phyloP scores from a whole-genome alignment of 768 basidiomycete genomes.

The Pisolithus microcarpus region DNA sequence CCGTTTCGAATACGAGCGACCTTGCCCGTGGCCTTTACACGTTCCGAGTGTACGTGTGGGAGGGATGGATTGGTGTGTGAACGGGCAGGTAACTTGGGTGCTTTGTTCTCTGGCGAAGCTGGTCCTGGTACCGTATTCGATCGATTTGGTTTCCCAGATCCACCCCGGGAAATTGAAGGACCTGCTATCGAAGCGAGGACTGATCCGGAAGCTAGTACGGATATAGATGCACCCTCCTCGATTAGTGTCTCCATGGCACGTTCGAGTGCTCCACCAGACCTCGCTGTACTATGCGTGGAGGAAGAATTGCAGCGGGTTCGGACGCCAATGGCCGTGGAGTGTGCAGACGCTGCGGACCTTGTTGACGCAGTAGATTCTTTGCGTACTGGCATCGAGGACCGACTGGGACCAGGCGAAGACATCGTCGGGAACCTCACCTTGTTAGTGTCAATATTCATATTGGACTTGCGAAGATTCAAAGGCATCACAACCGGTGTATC shows the following conservation, averaged over 20 bases:
- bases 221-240: conserved; percentile 34
- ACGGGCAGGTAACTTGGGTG: conserved; percentile 50
- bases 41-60: conserved; percentile 26
- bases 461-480: conserved; percentile 19
- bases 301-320: conserved; percentile 20
- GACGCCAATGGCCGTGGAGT: conserved; percentile 6
- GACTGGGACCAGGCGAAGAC: conserved; percentile 9
- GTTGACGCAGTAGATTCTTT: conserved; percentile 20
- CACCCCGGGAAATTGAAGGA: conserved; percentile 9
- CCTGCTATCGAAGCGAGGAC: conserved; percentile 25
- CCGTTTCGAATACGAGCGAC: conserved; percentile 25
- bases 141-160: conserved; percentile 29
- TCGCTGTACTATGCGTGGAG: conserved; percentile 22
- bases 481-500: conserved; percentile 29
- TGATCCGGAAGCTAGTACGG: conserved; percentile 28
- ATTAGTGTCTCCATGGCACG: conserved; percentile 47
- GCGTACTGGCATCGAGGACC: conserved; percentile 18
- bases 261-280: conserved; percentile 36
- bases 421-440: conserved; percentile 33
- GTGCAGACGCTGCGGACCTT: conserved; percentile 15
- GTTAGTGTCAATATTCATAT: conserved; percentile 4
- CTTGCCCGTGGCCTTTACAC: conserved; percentile 20
- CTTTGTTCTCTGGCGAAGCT: conserved; percentile 36
- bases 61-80: conserved; percentile 45
- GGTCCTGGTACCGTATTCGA: conserved; percentile 49